phyloP scores from a whole-genome alignment of 106 monocot species.

The Apostasia ramifera region DNA sequence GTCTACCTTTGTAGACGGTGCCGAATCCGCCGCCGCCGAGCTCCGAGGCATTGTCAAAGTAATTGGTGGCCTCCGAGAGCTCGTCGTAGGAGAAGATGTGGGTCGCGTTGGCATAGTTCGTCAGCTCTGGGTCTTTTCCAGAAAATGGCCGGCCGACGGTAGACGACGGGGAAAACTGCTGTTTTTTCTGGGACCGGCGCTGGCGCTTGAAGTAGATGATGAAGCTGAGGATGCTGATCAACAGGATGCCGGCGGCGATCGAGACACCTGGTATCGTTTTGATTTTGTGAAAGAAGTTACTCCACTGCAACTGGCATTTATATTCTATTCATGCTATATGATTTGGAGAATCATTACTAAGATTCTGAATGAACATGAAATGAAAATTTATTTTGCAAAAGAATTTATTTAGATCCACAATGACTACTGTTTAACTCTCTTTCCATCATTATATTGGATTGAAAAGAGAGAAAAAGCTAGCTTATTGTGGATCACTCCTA shows the following conservation, averaged over 20 bases:
- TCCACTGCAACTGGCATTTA: no score
- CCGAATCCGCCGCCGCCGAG: constrained; percentile 31
- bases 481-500: no score
- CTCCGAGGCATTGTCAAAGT: constrained; percentile 18
- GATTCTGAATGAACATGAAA: no score
- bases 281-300: no score
- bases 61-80: constrained; percentile 26
- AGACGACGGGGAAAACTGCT: background rate
- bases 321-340: background rate
- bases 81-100: constrained; percentile 31
- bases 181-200: background rate
- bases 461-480: no score
- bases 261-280: background rate
- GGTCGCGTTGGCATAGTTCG: constrained; percentile 1
- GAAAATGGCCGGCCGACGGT: background rate
- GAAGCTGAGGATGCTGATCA: background rate
- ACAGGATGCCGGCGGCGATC: background rate
- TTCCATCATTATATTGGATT: background rate
- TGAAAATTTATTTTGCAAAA: no score
- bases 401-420: background rate
- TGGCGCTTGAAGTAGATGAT: background rate
- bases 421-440: background rate
- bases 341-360: background rate
- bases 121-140: constrained; percentile 6
- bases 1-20: constrained; percentile 32